Conservation (phyloP, 495 filamentous ascomycete species). For the Stereocaulon alpinum region DNA sequence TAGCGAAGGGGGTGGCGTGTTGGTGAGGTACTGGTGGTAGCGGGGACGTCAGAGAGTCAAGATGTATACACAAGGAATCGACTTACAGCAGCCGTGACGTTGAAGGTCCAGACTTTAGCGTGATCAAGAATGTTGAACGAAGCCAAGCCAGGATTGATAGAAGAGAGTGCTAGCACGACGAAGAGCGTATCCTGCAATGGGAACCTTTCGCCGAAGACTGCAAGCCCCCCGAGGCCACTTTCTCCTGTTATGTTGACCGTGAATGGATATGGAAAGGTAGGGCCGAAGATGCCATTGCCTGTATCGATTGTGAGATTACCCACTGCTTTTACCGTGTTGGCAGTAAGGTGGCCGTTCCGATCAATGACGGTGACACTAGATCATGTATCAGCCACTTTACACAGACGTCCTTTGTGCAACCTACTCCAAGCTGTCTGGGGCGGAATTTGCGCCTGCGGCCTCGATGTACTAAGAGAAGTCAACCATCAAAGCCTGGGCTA, state of each 20-base stretch:
- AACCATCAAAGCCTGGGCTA: background rate
- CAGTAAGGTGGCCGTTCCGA: background rate
- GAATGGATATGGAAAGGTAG: constrained; percentile 11
- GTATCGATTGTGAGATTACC: constrained; percentile 2
- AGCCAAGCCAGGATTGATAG: background rate
- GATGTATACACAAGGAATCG: background rate
- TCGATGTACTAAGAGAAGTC: constrained; percentile 6
- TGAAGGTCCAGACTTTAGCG: background rate
- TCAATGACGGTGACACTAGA: constrained; percentile 2
- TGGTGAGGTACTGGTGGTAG: background rate
- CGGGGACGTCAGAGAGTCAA: too few relatives aligned
- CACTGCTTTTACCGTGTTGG: background rate
- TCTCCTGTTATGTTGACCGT: background rate
- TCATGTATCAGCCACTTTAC: background rate
- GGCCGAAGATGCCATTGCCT: constrained; percentile 12
- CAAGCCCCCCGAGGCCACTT: constrained; percentile 11
- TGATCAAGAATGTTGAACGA: background rate
- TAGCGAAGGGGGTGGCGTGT: background rate
- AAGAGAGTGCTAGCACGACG: constrained; percentile 2
- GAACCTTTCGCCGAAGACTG: background rate
- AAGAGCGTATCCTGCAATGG: constrained; percentile 4
- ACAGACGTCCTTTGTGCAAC: too few relatives aligned
- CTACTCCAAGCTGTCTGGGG: constrained; percentile 3
- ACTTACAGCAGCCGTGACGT: constrained; percentile 5
- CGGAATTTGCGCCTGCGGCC: background rate